Percentiles rank a stretch among this genome's conserved stretches.
phyloP scores from a whole-genome alignment of 345 rosid species.

The Litchi chinensis region DNA sequence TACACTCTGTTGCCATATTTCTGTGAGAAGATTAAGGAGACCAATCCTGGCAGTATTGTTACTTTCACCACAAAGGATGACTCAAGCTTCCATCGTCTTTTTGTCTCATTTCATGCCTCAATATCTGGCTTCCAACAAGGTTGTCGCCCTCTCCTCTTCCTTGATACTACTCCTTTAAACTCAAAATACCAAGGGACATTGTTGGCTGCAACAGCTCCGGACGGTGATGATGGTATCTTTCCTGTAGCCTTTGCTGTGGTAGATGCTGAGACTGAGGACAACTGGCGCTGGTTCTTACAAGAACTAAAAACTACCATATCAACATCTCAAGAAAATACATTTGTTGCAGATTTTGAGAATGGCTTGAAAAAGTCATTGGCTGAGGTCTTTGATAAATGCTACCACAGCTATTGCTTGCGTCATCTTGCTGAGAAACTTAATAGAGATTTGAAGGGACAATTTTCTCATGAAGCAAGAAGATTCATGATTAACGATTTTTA shows the following conservation, averaged over 20 bases:
- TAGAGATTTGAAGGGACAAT: constrained; percentile 74
- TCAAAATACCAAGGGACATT: constrained; percentile 83
- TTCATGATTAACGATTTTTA: constrained; percentile 80
- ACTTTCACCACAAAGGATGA: constrained; percentile 85
- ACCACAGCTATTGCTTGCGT: constrained; percentile 79
- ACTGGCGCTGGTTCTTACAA: constrained; percentile 84
- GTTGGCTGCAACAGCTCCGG: constrained; percentile 70
- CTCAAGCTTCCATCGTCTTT: constrained; percentile 82
- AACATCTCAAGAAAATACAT: constrained; percentile 57
- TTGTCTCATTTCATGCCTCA: constrained; percentile 83
- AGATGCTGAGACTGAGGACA: constrained; percentile 79
- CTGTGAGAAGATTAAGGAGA: constrained; percentile 90
- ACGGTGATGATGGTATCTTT: constrained; percentile 81
- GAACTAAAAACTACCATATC: constrained; percentile 71
- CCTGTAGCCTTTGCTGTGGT: constrained; percentile 85
- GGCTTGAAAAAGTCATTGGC: constrained; percentile 70
- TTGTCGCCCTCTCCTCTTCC: constrained; percentile 86
- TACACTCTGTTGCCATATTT: constrained; percentile 76
- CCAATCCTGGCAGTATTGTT: constrained; percentile 89
- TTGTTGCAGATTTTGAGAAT: constrained; percentile 78
- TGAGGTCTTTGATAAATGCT: constrained; percentile 68
- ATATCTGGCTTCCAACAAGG: constrained; percentile 84
- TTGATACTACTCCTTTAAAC: constrained; percentile 67
- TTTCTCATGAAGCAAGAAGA: constrained; percentile 91
- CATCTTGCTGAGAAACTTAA: constrained; percentile 80